Base-by-base conservation (phyloP, 192 early-diverging fungal genomes). In the Haplosporangium gracile region DNA sequence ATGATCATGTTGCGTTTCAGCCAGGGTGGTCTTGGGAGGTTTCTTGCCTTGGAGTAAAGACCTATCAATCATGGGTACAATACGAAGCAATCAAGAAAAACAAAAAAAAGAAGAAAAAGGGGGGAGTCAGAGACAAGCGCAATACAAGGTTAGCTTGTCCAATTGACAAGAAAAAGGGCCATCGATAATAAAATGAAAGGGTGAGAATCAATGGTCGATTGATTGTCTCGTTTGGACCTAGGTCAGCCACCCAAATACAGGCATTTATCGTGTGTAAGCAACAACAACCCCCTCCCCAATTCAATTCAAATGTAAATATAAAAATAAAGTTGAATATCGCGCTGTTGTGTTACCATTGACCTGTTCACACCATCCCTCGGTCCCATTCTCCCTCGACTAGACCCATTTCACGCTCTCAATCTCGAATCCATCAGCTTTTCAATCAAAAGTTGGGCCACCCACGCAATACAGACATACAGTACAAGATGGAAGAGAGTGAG, bases 41-140 rank as follows among this genome's bases (percentile, higher is more conserved):
- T 92, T 24, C 92, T 83, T 39, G 92, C 92, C 72, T 93, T 92
- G 72, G 85, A 81, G 68, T 92, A 92, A 29, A 92, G 85, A 36
- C 92, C 89, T 89, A 77, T 65, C 60, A 65, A 32, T 29, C 60
- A 65, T 65, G 29, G 29, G 60, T 65, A 57, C 1, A n/a, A 57
- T 65, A 65, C 60, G 11, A 65, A 32, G 9, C 29, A 32, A 65
- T 65, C 29, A 65, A 65, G 42, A 43, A 49, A 36, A 47, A 38
- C 73, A 34, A 20, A 9, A 38, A 78, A 34, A 32, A 36, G 36
- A 42, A 36, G 18, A 38, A 38, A 40, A 42, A 70, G 34, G 13
- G 34, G 18, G 20, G 69, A 70, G 18, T 9, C 29, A 65, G 65
- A 70, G 68, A 70, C 69, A 40, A 40, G 69, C 39, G 38, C 69